These are phyloP conservation scores for Stipa capillata DNA, from an alignment of 176 grass and related monocot species.

Conservation along the genomic window DNA sequence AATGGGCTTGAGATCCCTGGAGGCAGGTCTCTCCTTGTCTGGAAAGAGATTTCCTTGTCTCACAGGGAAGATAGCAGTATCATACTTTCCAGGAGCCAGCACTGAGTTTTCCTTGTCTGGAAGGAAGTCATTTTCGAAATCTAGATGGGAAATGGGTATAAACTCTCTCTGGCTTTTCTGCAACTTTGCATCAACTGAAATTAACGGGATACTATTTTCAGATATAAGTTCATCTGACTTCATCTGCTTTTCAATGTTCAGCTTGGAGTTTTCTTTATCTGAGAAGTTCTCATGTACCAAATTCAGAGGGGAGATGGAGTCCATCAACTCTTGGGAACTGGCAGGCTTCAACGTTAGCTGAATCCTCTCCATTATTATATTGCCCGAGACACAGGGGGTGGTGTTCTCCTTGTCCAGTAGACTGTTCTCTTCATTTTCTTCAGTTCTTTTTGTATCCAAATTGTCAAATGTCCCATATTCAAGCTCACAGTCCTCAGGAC, in stretches of 20 bases:
- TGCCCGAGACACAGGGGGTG: slow-evolving; percentile 27
- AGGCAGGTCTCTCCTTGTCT: slow-evolving; percentile 41
- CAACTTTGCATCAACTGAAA: slow-evolving; percentile 14
- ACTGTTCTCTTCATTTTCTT: slow-evolving; percentile 38
- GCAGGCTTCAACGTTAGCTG: slow-evolving; percentile 16
- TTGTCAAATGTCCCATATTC: slow-evolving; percentile 40
- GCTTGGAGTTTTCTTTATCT: slow-evolving; percentile 26
- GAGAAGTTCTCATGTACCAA: slow-evolving; percentile 25
- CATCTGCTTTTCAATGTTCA: slow-evolving; percentile 3
- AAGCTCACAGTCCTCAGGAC: background rate
- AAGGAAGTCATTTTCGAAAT: slow-evolving; percentile 31
- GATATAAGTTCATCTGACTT: slow-evolving; percentile 10
- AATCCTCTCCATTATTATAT: slow-evolving; percentile 32
- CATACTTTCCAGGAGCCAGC: background rate
- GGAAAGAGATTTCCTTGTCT: slow-evolving; percentile 30
- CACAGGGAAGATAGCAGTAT: slow-evolving; percentile 8
- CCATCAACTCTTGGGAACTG: slow-evolving; percentile 41
- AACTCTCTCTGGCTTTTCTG: too few species aligned
- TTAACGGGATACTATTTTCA: background rate
- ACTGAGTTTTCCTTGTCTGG: slow-evolving; percentile 24
- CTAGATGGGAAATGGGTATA: slow-evolving; percentile 20
- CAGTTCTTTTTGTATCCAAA: slow-evolving; percentile 22
- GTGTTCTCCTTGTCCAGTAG: slow-evolving; percentile 48
- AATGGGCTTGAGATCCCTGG: slow-evolving; percentile 32
- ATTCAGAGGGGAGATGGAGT: slow-evolving; percentile 36